Conservation (phyloP, 768 basidiomycete species). For the Suillus hirtellus region DNA sequence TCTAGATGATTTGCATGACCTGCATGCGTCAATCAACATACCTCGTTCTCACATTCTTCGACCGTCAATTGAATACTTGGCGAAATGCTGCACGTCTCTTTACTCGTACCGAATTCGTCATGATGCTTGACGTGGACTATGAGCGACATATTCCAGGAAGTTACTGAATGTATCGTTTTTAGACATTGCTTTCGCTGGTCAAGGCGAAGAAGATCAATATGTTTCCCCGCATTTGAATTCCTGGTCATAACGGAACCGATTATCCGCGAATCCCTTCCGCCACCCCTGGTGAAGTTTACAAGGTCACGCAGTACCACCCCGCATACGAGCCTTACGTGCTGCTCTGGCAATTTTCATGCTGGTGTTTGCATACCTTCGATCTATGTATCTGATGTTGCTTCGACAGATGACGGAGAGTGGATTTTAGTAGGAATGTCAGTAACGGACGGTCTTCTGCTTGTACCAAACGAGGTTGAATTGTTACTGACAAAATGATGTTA, state of each 20-base stretch:
- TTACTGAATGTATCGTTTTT: background rate
- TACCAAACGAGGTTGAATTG: background rate
- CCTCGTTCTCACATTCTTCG: constrained; percentile 78
- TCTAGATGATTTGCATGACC: constrained; percentile 60
- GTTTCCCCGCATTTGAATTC: constrained; percentile 78
- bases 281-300: constrained; percentile 67
- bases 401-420: background rate
- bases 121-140: constrained; percentile 94
- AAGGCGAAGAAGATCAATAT: constrained; percentile 57
- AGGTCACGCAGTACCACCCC: constrained; percentile 74
- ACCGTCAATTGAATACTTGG: constrained; percentile 89
- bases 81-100: constrained; percentile 84
- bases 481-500: background rate
- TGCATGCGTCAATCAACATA: constrained; percentile 65
- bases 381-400: background rate
- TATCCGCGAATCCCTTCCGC: constrained; percentile 68
- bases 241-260: constrained; percentile 82
- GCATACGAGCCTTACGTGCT: constrained; percentile 81
- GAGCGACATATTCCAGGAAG: background rate
- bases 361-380: background rate
- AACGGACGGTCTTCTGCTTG: background rate
- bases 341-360: constrained; percentile 35
- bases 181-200: constrained; percentile 63
- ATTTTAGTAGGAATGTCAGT: background rate
- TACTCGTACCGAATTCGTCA: constrained; percentile 79